phyloP scores from a whole-genome alignment of 768 basidiomycete genomes.

The Kwoniella europaea region DNA sequence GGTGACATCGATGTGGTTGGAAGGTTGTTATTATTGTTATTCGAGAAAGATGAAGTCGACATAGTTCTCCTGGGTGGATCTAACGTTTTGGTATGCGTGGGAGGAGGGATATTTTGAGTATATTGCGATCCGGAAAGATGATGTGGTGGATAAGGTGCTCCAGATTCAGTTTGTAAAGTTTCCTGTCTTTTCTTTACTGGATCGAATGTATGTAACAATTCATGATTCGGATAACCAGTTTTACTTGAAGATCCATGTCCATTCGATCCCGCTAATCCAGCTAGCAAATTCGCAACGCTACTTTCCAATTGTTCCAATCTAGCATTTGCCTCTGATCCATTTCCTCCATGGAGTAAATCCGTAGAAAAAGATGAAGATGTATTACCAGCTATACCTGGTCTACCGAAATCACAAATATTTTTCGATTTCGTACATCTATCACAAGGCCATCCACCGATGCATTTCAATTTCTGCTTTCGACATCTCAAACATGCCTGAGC shows the following conservation, averaged over 20 bases:
- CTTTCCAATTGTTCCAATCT: slow-evolving; percentile 44
- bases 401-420: slow-evolving; percentile 36
- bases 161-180: slow-evolving; percentile 3
- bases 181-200: slow-evolving; percentile 13
- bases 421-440: slow-evolving; percentile 31
- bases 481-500: slow-evolving; percentile 44
- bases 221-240: slow-evolving; percentile 23
- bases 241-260: neutral
- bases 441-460: slow-evolving; percentile 43
- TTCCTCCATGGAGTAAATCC: neutral
- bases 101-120: slow-evolving; percentile 19
- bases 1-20: slow-evolving; percentile 12
- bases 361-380: neutral
- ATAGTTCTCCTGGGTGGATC: slow-evolving; percentile 18
- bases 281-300: slow-evolving; percentile 39
- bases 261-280: slow-evolving; percentile 30
- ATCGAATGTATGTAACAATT: slow-evolving; percentile 27
- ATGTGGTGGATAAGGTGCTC: slow-evolving; percentile 2
- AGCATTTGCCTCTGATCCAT: slow-evolving; percentile 23
- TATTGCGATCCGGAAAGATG: neutral
- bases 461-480: slow-evolving; percentile 39
- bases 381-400: slow-evolving; percentile 8
- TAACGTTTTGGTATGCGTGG: slow-evolving; percentile 20
- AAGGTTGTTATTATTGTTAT: slow-evolving; percentile 1
- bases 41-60: neutral